Percentiles rank a stretch among this genome's conserved stretches.
These are phyloP conservation scores for Claviceps sp. DNA, from an alignment of 2,329 filamentous ascomycete genomes.

Conservation along the genomic window DNA sequence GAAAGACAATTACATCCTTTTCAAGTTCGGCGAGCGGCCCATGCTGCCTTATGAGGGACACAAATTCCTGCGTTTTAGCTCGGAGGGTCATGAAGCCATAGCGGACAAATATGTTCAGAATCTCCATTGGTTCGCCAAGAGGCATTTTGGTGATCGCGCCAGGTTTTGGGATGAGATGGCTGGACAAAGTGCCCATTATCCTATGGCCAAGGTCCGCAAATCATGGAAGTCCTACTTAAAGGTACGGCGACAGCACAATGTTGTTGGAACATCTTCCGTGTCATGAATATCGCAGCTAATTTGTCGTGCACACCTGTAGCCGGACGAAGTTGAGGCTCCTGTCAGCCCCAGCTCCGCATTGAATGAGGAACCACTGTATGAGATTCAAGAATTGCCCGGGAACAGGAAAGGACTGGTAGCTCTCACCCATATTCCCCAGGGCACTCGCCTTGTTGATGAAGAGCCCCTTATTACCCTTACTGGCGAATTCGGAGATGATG, in stretches of 20 bases:
- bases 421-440: background rate
- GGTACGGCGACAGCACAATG: background rate
- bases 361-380: background rate
- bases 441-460: background rate
- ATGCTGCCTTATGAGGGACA: background rate
- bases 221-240: background rate
- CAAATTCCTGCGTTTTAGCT: slow-evolving; percentile 3
- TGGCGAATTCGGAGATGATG: background rate
- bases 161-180: background rate
- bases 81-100: background rate
- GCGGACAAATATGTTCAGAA: background rate
- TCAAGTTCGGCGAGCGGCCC: slow-evolving; percentile 1
- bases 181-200: background rate
- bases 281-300: too few species aligned
- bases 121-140: background rate
- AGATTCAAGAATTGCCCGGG: background rate
- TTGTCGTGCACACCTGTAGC: background rate
- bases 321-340: background rate
- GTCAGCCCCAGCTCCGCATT: background rate
- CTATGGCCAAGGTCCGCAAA: background rate
- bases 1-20: background rate
- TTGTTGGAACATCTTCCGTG: background rate
- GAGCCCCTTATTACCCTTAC: background rate
- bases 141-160: background rate
- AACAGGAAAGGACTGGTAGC: background rate